Conservation (phyloP, 352 stramenopile species). For the Aphanomyces astaci region DNA sequence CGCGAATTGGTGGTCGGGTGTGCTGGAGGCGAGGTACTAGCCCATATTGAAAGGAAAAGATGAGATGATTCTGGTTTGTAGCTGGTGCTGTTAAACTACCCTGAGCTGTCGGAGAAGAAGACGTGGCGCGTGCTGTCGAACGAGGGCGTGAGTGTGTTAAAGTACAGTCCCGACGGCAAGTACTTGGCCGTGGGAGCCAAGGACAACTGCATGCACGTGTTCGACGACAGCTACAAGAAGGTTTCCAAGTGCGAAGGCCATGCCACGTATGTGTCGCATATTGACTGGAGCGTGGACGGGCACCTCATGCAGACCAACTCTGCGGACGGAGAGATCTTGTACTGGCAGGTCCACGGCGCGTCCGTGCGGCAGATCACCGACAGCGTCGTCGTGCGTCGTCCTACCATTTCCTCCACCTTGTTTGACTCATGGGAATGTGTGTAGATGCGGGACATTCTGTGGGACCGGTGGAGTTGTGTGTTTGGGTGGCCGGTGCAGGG, state of each 20-base stretch:
- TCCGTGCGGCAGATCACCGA: constrained; percentile 58
- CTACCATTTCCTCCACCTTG: too few relatives aligned
- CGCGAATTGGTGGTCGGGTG: constrained; percentile 47
- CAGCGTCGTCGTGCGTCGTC: constrained; percentile 33
- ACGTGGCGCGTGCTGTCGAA: constrained; percentile 27
- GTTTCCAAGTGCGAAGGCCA: constrained; percentile 66
- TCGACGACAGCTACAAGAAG: constrained; percentile 49
- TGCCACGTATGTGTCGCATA: constrained; percentile 64
- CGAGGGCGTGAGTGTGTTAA: constrained; percentile 27
- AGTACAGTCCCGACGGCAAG: constrained; percentile 44
- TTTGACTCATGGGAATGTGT: too few relatives aligned
- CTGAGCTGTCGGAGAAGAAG: constrained; percentile 36
- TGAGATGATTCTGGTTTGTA: too few relatives aligned
- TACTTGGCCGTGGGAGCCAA: constrained; percentile 44
- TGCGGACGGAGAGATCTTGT: constrained; percentile 50
- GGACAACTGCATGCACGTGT: constrained; percentile 62
- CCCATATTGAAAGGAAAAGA: not conserved
- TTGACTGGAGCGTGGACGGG: constrained; percentile 82
- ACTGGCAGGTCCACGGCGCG: constrained; percentile 37
- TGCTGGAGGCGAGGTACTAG: constrained; percentile 34
- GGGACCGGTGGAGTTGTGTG: constrained; percentile 57
- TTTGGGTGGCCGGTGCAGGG: constrained; percentile 59
- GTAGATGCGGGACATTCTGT: constrained; percentile 38
- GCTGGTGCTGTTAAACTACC: constrained; percentile 42
- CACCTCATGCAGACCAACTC: constrained; percentile 79